A percentile compares a stretch with the other conserved stretches of the same genome.
Conservation (phyloP, 345 rosid species). For the Gossypium turneri region DNA sequence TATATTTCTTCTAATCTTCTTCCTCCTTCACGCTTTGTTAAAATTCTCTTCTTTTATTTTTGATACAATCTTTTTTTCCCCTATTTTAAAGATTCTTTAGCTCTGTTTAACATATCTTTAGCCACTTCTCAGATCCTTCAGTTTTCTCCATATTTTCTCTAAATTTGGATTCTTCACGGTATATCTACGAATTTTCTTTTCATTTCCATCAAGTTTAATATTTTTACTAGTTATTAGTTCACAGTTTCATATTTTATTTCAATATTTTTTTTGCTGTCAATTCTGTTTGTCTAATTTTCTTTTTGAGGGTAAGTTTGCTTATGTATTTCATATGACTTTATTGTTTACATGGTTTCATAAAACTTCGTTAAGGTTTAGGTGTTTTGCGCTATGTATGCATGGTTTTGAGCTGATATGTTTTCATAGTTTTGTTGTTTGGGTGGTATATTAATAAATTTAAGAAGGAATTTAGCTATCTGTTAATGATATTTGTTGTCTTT, state of each 20-base stretch:
- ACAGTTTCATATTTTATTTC: neutral
- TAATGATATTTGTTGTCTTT: neutral
- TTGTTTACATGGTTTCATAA: neutral
- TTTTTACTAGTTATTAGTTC: neutral
- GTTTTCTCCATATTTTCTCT: constrained; percentile 16
- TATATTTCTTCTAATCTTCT: neutral
- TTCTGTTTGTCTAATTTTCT: neutral
- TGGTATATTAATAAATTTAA: neutral
- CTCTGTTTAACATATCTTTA: constrained; percentile 12
- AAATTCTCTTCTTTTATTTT: neutral
- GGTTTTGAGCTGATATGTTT: neutral
- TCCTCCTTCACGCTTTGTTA: neutral
- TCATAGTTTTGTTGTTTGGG: neutral
- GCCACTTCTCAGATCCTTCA: constrained; percentile 37
- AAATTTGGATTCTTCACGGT: constrained; percentile 21
- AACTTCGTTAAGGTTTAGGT: neutral
- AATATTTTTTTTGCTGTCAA: neutral
- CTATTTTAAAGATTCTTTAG: neutral
- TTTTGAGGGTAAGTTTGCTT: neutral
- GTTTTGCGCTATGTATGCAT: neutral
- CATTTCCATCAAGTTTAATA: neutral
- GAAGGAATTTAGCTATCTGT: neutral
- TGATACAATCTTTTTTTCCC: neutral
- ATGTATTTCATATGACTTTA: neutral
- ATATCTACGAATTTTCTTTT: neutral